Base-by-base conservation (phyloP, 306 rosid species). In the Dalbergia oliveri region DNA sequence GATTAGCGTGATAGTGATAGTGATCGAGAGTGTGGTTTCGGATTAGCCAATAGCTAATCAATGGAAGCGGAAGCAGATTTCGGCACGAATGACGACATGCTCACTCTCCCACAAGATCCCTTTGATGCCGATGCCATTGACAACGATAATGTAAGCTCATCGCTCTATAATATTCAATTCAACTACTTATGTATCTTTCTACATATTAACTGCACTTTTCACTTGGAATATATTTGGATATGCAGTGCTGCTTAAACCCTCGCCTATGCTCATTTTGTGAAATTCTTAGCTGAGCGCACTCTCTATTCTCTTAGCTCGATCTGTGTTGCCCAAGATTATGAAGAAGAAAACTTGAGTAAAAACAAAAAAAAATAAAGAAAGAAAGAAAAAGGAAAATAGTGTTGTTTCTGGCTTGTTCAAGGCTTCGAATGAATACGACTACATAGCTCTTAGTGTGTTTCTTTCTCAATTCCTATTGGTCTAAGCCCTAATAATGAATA, bases 31-130 rank as follows among this genome's bases (percentile, higher is more conserved):
- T 84, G 43, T 84, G 69, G 57, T 83, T 63, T 65, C 49, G 74
- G 75, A 76, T 56, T 12, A 10, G 54, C 66, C 76, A 65, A 77
- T 12, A 10, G 54, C 66, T 76, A 65, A 75, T 66, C 57, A n/a
- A 91, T 93, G 98, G 97, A 73, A 70, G 72, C 73, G 87, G 98
- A 66, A 4, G 75, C 83, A 35, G 86, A 87, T 80, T 93, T 93
- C n/a, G 71, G 73, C 23, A n/a, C 78, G 73, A 86, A 88, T 85
- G 87, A 83, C 21, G 86, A 83, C 21, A 77, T 75, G 75, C 39
- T 91, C 37, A 86, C 81, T 8, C 43, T 89, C 43, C 86, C 81
- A 11, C 94, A 90, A 4, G 92, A 82, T 26, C 59, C 81, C 58
- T 84, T 83, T 72, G 90, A 88, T 74, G 81, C 83, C 56, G 89